phyloP scores from a whole-genome alignment of 169 alveolate species.

The Babesia gibsoni region DNA sequence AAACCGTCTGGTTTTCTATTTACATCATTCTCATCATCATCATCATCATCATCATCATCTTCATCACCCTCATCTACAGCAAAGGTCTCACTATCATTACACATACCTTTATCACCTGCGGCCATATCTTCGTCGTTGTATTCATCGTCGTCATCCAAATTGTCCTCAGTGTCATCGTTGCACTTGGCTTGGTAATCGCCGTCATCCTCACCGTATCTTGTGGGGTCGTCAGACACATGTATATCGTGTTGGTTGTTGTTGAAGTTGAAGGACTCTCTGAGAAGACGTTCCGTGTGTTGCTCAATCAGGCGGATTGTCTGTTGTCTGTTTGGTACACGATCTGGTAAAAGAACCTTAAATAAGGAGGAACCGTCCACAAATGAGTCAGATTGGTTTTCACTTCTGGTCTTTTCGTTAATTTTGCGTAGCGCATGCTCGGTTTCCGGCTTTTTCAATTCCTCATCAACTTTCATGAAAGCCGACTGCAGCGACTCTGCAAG shows the following conservation, averaged over 20 bases:
- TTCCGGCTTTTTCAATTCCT: constrained; percentile 52
- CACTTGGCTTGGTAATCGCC: constrained; percentile 13
- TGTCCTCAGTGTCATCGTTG: not conserved
- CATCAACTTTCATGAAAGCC: constrained; percentile 54
- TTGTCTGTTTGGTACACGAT: constrained; percentile 34
- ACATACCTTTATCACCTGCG: constrained; percentile 1
- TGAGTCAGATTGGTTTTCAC: constrained; percentile 11
- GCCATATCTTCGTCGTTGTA: not conserved
- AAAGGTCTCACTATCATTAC: constrained; percentile 3
- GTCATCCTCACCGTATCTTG: constrained; percentile 1
- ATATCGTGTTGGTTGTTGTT: not conserved
- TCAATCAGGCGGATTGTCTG: constrained; percentile 43
- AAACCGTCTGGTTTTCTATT: not conserved
- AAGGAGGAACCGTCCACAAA: constrained; percentile 15
- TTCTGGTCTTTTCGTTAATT: constrained; percentile 22
- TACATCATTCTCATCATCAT: not conserved
- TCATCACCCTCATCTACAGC: constrained; percentile 14
- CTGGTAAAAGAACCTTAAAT: constrained; percentile 57
- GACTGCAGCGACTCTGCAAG: constrained; percentile 57
- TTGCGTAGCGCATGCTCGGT: constrained; percentile 28
- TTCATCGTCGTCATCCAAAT: not conserved
- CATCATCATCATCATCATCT: constrained; percentile 27
- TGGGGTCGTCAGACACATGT: not conserved
- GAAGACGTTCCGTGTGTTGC: constrained; percentile 29
- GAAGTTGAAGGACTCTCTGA: constrained; percentile 14